These are phyloP conservation scores for Backusella liffmaniae DNA, from an alignment of 192 early-diverging fungal genomes.

Conservation along the genomic window DNA sequence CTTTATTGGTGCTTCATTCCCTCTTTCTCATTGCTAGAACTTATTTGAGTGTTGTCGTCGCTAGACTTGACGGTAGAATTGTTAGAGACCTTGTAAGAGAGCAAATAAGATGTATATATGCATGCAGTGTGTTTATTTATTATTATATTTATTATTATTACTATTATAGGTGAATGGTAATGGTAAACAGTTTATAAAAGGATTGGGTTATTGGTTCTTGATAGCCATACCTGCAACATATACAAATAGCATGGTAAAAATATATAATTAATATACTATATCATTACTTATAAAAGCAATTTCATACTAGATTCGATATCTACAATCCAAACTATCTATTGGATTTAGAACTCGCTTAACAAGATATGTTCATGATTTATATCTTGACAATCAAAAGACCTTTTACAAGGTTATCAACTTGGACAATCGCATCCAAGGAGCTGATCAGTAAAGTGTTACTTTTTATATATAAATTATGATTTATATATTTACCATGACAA, in stretches of 20 bases:
- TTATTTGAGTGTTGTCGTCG: conserved; percentile 90
- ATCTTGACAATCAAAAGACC: conserved; percentile 76
- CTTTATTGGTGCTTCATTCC: conserved; percentile 79
- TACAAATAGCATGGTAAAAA: conserved; percentile 93
- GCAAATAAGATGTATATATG: not conserved
- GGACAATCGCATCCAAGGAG: conserved; percentile 85
- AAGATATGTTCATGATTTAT: conserved; percentile 81
- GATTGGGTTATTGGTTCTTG: conserved; percentile 86
- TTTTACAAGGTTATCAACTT: conserved; percentile 92
- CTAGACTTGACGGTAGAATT: conserved; percentile 89
- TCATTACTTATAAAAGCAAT: not conserved
- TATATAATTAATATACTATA: not conserved
- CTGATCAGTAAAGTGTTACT: conserved; percentile 66
- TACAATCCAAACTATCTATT: conserved; percentile 75
- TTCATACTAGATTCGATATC: conserved; percentile 51
- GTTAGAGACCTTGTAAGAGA: conserved; percentile 89
- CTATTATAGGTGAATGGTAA: conserved; percentile 67
- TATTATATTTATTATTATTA: not conserved
- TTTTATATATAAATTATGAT: not conserved
- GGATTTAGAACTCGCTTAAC: conserved; percentile 85
- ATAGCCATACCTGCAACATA: conserved; percentile 96
- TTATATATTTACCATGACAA: not conserved
- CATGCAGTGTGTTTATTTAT: not conserved
- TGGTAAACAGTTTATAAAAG: conserved; percentile 71
- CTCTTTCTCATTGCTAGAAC: conserved; percentile 87